These are phyloP conservation scores for Sarocladium kiliense DNA, from an alignment of 2,329 filamentous ascomycete species.

Conservation along the genomic window DNA sequence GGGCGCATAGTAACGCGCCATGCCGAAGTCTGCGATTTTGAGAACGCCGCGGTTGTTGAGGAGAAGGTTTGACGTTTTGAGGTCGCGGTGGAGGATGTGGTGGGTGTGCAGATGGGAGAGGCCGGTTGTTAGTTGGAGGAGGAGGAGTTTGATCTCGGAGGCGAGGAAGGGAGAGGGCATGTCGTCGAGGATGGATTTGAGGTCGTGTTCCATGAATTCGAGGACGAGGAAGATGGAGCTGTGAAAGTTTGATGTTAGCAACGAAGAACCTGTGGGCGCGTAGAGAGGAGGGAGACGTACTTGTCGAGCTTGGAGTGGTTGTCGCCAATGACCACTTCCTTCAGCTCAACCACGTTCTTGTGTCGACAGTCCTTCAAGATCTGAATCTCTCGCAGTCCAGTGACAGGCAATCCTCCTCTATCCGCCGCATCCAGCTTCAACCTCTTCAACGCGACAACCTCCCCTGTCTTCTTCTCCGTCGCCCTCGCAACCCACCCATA, in stretches of 20 bases:
- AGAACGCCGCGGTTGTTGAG: conserved; percentile 93
- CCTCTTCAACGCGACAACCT: conserved; percentile 87
- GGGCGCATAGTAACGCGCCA: conserved; percentile 82
- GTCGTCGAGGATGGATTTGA: conserved; percentile 87
- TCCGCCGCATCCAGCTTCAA: conserved; percentile 83
- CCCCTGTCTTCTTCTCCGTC: conserved; percentile 64
- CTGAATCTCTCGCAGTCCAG: conserved; percentile 88
- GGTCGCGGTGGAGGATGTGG: conserved; percentile 89
- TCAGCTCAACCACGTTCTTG: conserved; percentile 73
- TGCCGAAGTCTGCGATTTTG: conserved; percentile 96
- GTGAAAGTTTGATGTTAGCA: conserved; percentile 31
- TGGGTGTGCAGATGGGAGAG: conserved; percentile 80
- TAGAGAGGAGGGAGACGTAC: conserved; percentile 26
- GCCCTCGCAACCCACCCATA: conserved; percentile 94
- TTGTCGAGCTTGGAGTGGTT: conserved; percentile 48
- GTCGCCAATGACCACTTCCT: conserved; percentile 79
- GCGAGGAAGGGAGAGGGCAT: conserved; percentile 92
- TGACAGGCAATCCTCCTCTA: conserved; percentile 75
- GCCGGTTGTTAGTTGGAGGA: conserved; percentile 76
- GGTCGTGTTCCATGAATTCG: conserved; percentile 95
- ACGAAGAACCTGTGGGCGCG: conserved; percentile 18
- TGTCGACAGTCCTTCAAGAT: conserved; percentile 78
- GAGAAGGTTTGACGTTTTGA: conserved; percentile 90
- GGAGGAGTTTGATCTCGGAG: conserved; percentile 86
- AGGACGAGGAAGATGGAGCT: conserved; percentile 85